Conservation (phyloP, 345 rosid species). For the Citrus glauca region DNA sequence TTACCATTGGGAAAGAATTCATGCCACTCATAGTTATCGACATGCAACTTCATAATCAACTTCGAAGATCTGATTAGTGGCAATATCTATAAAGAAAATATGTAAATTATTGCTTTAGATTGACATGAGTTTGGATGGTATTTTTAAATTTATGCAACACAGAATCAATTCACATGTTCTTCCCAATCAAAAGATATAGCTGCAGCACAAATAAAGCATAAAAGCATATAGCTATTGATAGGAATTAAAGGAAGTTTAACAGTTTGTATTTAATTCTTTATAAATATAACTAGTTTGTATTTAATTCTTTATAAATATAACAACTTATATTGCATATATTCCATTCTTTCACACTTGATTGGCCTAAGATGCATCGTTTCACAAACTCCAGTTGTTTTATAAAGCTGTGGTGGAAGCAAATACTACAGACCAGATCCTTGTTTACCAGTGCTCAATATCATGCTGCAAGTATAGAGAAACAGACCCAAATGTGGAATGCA, state of each 20-base stretch:
- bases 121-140: neutral
- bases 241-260: neutral
- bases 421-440: neutral
- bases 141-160: neutral
- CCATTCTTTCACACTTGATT: neutral
- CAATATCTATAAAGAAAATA: constrained; percentile 49
- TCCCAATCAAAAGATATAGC: constrained; percentile 5
- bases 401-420: neutral
- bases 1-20: constrained; percentile 86
- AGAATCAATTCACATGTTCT: neutral
- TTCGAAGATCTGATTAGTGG: constrained; percentile 86
- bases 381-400: neutral
- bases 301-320: neutral
- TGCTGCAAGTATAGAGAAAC: neutral
- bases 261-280: neutral
- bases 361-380: neutral
- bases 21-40: constrained; percentile 72
- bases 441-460: neutral
- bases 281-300: neutral
- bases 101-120: constrained; percentile 4
- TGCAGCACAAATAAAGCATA: neutral
- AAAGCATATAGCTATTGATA: neutral
- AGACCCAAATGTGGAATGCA: neutral
- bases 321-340: neutral
- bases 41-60: constrained; percentile 61